Conservation (phyloP, 148 eudicot genomes). For the Rheum nobile region DNA sequence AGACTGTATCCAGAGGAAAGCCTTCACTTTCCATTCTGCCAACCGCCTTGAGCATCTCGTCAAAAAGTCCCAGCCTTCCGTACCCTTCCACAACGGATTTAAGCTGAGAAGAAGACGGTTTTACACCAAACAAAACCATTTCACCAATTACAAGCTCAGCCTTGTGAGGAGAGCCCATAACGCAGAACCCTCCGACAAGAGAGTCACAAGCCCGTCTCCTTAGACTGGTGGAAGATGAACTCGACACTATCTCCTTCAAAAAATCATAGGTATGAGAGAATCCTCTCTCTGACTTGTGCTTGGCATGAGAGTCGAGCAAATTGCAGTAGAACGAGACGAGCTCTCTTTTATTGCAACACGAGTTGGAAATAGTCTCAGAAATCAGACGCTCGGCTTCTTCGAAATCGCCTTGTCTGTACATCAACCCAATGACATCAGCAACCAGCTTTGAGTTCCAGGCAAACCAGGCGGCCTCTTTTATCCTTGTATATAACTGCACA, state of each 20-base stretch:
- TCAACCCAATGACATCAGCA: conserved; percentile 45
- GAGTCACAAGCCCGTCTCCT: conserved; percentile 32
- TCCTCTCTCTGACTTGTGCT: conserved; percentile 38
- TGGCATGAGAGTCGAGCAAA: conserved; percentile 38
- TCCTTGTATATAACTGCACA: conserved; percentile 53
- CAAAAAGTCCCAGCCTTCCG: conserved; percentile 54
- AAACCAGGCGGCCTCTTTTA: conserved; percentile 60
- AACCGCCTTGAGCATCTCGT: conserved; percentile 50
- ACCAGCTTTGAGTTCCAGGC: conserved; percentile 74
- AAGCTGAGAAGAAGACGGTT: conserved; percentile 43
- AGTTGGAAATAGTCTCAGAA: conserved; percentile 25
- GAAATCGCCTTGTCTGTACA: conserved; percentile 32
- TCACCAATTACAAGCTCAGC: conserved; percentile 48
- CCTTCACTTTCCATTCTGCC: conserved; percentile 47
- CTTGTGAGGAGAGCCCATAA: conserved; percentile 45
- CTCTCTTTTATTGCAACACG: conserved; percentile 38
- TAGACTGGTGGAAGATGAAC: conserved; percentile 30
- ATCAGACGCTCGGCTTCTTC: conserved; percentile 41
- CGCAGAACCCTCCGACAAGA: conserved; percentile 51
- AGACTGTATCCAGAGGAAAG: conserved; percentile 44
- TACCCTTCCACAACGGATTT: conserved; percentile 61
- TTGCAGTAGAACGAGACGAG: conserved; percentile 51
- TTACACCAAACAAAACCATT: conserved; percentile 36
- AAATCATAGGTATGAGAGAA: conserved; percentile 19
- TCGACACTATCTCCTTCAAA: conserved; percentile 23